A percentile compares a stretch with the other conserved stretches of the same genome.
Evolutionary conservation across 1,139 yeast species (phyloP).

Genomic region (Blastobotrys ciferrii): DNA sequence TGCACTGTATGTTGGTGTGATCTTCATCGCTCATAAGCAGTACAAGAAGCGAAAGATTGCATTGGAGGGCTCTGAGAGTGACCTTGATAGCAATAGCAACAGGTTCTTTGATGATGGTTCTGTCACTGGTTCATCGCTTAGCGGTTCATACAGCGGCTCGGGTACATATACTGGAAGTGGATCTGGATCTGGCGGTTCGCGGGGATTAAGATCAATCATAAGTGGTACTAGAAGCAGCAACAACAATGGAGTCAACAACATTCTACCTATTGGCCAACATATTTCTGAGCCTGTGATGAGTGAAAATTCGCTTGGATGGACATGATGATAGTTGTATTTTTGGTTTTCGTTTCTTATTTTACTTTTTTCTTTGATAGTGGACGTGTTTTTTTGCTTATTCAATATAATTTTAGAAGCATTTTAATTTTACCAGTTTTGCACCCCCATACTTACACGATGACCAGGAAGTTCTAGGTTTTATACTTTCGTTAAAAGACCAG

Average conservation of each 20-base stretch:
- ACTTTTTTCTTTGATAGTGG: background rate
- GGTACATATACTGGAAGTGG: constrained; percentile 9
- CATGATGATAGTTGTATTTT: constrained; percentile 19
- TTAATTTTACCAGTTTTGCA: too few relatives aligned
- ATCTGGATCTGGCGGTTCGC: constrained; percentile 1
- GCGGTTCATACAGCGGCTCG: constrained; percentile 1
- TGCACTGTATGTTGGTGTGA: constrained; percentile 36
- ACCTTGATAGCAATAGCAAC: constrained; percentile 9
- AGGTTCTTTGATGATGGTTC: constrained; percentile 17
- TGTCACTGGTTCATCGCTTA: background rate
- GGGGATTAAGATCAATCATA: constrained; percentile 9
- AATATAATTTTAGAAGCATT: constrained; percentile 7
- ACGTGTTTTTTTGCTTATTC: constrained; percentile 3
- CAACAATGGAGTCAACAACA: constrained; percentile 21
- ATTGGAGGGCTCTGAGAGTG: constrained; percentile 12
- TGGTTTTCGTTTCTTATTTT: background rate
- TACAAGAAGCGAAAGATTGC: constrained; percentile 28
- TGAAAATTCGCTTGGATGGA: constrained; percentile 43
- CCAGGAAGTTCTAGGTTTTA: too few relatives aligned
- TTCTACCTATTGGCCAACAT: constrained; percentile 30
- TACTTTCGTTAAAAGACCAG: too few relatives aligned
- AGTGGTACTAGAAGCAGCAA: constrained; percentile 19
- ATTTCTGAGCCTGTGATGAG: constrained; percentile 42
- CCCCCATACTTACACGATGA: too few relatives aligned
- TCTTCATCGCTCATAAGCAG: constrained; percentile 36